Conservation (phyloP, 2,329 filamentous ascomycete species). For the Byssochlamys sp. region DNA sequence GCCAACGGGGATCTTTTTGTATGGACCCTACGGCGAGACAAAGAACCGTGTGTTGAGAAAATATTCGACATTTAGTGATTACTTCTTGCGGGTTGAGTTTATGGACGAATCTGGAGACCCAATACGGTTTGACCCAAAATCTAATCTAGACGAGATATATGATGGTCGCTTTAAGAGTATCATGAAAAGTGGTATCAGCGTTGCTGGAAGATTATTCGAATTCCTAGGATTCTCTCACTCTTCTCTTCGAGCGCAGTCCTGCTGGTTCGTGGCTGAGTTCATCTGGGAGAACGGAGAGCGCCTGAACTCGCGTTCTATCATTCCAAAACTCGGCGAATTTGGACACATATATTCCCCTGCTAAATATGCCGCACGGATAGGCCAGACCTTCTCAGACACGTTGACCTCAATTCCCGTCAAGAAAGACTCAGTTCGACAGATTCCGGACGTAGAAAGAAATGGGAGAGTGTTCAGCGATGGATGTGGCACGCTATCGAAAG, state of each 20-base stretch:
- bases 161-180: slow-evolving; percentile 49
- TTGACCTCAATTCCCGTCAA: slow-evolving; percentile 50
- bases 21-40: slow-evolving; percentile 46
- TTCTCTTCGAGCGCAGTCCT: slow-evolving; percentile 58
- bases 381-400: slow-evolving; percentile 66
- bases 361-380: slow-evolving; percentile 51
- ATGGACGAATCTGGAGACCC: slow-evolving; percentile 17
- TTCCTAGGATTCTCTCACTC: slow-evolving; percentile 76
- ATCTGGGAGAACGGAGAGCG: slow-evolving; percentile 16
- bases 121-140: slow-evolving; percentile 10
- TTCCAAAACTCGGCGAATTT: slow-evolving; percentile 43
- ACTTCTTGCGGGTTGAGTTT: slow-evolving; percentile 17
- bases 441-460: slow-evolving; percentile 19
- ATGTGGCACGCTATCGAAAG: slow-evolving; percentile 60
- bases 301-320: slow-evolving; percentile 30
- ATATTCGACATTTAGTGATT: slow-evolving; percentile 16
- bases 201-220: slow-evolving; percentile 53
- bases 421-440: slow-evolving; percentile 8
- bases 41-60: slow-evolving; percentile 21
- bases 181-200: slow-evolving; percentile 49
- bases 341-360: slow-evolving; percentile 44
- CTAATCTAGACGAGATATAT: slow-evolving; percentile 13
- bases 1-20: slow-evolving; percentile 46
- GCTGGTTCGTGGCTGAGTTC: slow-evolving; percentile 52
- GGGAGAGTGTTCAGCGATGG: slow-evolving; percentile 65